phyloP scores from a whole-genome alignment of 805 yeast genomes.

The Zygosaccharomyces lentus region DNA sequence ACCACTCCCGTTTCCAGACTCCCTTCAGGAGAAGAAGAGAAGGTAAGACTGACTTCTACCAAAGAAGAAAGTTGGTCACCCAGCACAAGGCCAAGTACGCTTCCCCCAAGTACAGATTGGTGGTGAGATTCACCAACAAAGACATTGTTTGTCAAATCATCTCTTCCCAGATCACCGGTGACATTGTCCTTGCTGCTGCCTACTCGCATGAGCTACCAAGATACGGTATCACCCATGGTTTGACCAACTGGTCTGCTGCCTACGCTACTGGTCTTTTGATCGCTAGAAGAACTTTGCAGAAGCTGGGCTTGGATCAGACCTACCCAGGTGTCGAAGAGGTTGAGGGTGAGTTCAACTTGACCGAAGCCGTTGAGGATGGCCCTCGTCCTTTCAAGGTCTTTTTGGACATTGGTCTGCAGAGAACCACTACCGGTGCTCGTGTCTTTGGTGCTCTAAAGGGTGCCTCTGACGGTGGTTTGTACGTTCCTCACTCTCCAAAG shows the following conservation, averaged over 20 bases:
- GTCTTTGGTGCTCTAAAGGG: constrained; percentile 99
- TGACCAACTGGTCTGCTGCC: constrained; percentile 99
- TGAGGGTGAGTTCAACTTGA: constrained; percentile 97
- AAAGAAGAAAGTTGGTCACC: constrained; percentile 98
- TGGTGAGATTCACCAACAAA: constrained; percentile 99
- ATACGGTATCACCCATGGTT: constrained; percentile 97
- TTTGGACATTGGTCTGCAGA: constrained; percentile 98
- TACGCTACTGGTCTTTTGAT: constrained; percentile 97
- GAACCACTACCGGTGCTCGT: constrained; percentile 99
- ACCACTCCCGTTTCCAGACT: constrained; percentile 99
- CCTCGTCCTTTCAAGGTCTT: constrained; percentile 99
- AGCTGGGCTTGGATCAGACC: constrained; percentile 97
- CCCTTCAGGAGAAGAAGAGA: constrained; percentile 99
- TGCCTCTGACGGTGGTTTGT: constrained; percentile 99
- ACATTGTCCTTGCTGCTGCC: constrained; percentile 92
- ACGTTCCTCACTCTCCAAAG: constrained; percentile 98
- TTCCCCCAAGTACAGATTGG: constrained; percentile 99
- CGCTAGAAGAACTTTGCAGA: constrained; percentile 98
- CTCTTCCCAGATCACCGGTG: constrained; percentile 97
- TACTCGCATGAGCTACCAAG: constrained; percentile 98
- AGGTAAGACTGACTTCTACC: constrained; percentile 99
- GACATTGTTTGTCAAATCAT: constrained; percentile 98
- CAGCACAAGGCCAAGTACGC: constrained; percentile 99
- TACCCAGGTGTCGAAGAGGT: constrained; percentile 98
- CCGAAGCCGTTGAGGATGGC: constrained; percentile 98